These are phyloP conservation scores for Trichoderma sp. DNA, from an alignment of 2,329 filamentous ascomycete genomes.

Conservation along the genomic window DNA sequence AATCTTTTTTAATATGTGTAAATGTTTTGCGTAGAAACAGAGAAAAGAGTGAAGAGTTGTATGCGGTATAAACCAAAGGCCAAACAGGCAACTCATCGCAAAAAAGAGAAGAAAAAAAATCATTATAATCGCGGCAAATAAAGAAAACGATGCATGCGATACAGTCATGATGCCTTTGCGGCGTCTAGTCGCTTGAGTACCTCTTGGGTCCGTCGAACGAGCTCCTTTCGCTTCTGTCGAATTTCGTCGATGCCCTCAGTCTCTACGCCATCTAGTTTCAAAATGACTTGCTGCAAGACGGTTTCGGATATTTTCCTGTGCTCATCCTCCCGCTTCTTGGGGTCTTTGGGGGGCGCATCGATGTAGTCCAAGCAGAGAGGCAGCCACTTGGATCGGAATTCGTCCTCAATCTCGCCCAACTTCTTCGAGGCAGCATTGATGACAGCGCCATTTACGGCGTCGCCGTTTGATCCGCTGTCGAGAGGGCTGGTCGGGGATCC, in stretches of 20 bases:
- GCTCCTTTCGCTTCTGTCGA: constrained; percentile 67
- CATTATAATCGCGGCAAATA: not conserved
- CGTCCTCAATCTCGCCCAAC: constrained; percentile 66
- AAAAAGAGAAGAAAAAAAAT: not conserved
- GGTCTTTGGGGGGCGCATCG: constrained; percentile 64
- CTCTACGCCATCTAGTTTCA: constrained; percentile 79
- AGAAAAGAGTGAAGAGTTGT: not conserved
- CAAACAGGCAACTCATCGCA: not conserved
- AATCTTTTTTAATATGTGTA: not conserved
- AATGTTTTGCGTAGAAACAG: not conserved
- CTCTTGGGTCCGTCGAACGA: constrained; percentile 73
- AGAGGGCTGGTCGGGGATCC: constrained; percentile 49
- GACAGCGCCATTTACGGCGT: constrained; percentile 38
- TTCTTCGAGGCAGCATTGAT: constrained; percentile 53
- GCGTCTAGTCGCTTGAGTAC: constrained; percentile 68
- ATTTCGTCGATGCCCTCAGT: constrained; percentile 70
- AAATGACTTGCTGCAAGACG: constrained; percentile 72
- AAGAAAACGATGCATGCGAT: not conserved
- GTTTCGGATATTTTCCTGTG: constrained; percentile 77
- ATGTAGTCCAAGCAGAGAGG: constrained; percentile 67
- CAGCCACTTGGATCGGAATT: constrained; percentile 67
- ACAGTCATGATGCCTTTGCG: constrained; percentile 37
- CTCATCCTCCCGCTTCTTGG: constrained; percentile 71
- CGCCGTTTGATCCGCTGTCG: constrained; percentile 49
- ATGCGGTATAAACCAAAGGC: not conserved